Evolutionary conservation across 1,284 basidiomycete genomes (phyloP), one percentile per base, ranked within the genome.

Genomic region (Mycosarcoma mackinlayi): DNA sequence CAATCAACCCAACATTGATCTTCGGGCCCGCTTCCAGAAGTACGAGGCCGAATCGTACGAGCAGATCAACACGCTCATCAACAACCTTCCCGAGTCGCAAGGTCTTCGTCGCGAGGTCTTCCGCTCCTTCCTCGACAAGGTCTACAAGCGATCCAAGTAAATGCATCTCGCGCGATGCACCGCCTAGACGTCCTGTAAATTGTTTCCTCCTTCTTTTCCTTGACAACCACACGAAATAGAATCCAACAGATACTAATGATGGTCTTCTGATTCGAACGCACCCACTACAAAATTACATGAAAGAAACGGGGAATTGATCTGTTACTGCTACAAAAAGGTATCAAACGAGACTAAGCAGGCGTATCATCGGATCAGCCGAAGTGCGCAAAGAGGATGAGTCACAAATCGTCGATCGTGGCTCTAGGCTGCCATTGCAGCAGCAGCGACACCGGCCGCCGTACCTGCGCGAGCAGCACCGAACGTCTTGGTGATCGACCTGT

Each of bases 71-170:
- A 60, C 38, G n/a, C 71, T 80, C 38, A 82, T 82, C 69, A 64
- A 77, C 47, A 63, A 49, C 34, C 54, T 82, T 9, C 77, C 77
- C 30, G 76, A 80, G 52, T 61, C 56, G 16, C 63, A 65, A 38
- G 70, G 73, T 25, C 84, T 96, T 78, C 92, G 90, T 86, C 86
- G 88, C 74, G 88, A 91, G 75, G 89, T 95, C 57, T 95, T 95
- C 85, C 87, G 85, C 77, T 88, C 87, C 77, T 96, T 96, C 86
- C 85, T 97, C 80, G 86, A 87, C 41, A 96, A 95, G 87, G 93
- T 95, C 49, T 93, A 94, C 86, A 91, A 91, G 86, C 76, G 83
- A 35, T 78, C 71, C 70, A 84, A 84, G 77, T 84, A 67, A 64
- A 47, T 18, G 23, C 16, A 31, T 8, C 16, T n/a, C 16, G 27